phyloP scores from a whole-genome alignment of 164 flowering plant species.

The Brasenia schreberi region DNA sequence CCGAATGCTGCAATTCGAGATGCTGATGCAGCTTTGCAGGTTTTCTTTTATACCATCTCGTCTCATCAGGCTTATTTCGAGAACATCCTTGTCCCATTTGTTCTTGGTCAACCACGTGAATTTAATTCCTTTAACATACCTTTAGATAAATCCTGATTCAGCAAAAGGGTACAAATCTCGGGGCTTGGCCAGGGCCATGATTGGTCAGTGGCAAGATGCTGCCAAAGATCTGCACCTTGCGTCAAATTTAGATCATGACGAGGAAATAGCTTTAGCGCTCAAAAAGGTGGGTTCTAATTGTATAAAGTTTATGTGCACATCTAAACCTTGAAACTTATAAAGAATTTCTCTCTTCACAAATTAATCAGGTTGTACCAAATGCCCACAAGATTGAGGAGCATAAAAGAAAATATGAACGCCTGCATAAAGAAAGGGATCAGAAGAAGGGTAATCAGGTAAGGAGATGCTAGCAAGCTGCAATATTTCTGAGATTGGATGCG shows the following conservation, averaged over 20 bases:
- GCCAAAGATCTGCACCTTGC: conserved; percentile 73
- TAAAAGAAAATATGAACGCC: conserved; percentile 70
- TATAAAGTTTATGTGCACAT: not conserved
- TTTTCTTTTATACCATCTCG: conserved; percentile 6
- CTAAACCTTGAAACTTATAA: not conserved
- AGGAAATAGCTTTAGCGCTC: conserved; percentile 59
- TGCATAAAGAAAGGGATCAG: conserved; percentile 49
- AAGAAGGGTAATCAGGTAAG: conserved; percentile 44
- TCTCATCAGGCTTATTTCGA: too few species aligned
- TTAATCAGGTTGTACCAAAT: conserved; percentile 79
- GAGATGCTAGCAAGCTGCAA: conserved; percentile 45
- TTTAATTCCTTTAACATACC: not conserved
- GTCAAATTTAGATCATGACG: conserved; percentile 75
- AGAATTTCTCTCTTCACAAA: too few species aligned
- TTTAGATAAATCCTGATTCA: conserved; percentile 85
- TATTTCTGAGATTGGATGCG: too few species aligned
- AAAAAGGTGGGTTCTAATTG: conserved; percentile 42
- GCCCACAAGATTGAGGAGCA: conserved; percentile 80
- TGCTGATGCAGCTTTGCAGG: conserved; percentile 88
- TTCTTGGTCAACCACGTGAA: too few species aligned
- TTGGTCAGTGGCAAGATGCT: conserved; percentile 83
- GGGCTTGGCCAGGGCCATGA: conserved; percentile 77
- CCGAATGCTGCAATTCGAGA: conserved; percentile 95
- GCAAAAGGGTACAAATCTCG: conserved; percentile 92
- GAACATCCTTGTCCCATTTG: too few species aligned